Evolutionary conservation across 148 eudicot genomes (phyloP).

Genomic region (Rhododendron williamsianum): DNA sequence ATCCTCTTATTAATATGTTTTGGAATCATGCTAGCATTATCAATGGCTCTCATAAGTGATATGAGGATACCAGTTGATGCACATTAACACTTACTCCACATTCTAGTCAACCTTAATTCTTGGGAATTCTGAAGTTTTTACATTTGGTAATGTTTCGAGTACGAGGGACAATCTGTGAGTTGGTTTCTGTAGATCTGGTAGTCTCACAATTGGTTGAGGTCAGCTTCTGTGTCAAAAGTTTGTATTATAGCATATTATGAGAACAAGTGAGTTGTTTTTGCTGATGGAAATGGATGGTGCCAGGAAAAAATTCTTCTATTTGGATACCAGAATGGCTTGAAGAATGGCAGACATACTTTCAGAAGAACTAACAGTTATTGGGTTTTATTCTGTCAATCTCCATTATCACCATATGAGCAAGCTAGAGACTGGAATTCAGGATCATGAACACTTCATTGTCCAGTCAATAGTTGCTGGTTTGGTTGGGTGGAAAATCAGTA

Average conservation of each 20-base stretch:
- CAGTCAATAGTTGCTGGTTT: no score
- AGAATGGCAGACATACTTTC: neutral
- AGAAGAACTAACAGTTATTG: neutral
- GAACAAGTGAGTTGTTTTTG: neutral
- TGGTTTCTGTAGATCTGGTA: neutral
- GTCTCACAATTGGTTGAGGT: neutral
- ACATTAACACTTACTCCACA: neutral
- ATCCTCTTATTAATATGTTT: no score
- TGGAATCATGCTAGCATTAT: no score
- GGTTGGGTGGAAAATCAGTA: no score
- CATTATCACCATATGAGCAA: neutral
- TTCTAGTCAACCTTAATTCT: neutral
- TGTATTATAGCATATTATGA: neutral
- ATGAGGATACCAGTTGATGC: no score
- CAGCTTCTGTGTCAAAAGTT: neutral
- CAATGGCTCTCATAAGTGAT: no score
- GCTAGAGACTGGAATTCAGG: no score
- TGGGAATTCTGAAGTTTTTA: neutral
- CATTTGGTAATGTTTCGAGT: neutral
- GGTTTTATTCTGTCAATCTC: slow-evolving; percentile 2
- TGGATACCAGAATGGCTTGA: neutral
- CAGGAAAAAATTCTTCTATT: neutral
- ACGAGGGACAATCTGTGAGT: neutral
- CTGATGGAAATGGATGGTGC: neutral
- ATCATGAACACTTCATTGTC: no score